A percentile compares a stretch with the other conserved stretches of the same genome.
These are phyloP conservation scores for Medicago ruthenica DNA, from an alignment of 306 rosid species.

Conservation along the genomic window DNA sequence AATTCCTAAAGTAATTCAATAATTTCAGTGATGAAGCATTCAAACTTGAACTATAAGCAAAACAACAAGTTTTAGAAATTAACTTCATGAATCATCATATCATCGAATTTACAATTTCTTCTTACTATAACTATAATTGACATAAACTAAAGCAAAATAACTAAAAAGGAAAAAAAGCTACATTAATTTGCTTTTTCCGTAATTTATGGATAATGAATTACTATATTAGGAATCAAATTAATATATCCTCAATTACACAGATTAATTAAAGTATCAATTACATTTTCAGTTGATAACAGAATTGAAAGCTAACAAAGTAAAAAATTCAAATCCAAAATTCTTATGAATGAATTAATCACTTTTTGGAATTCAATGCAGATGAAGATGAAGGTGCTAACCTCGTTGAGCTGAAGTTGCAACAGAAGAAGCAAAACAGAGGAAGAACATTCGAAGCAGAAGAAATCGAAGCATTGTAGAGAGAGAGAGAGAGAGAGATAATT, in stretches of 20 bases:
- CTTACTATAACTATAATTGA: neutral
- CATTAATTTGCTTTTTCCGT: neutral
- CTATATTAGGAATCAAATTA: constrained; percentile 9
- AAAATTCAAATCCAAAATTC: constrained; percentile 40
- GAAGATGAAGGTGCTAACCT: constrained; percentile 52
- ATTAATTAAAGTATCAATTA: constrained; percentile 34
- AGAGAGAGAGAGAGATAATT: neutral
- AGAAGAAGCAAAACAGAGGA: constrained; percentile 49
- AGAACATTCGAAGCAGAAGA: constrained; percentile 56
- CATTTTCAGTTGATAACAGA: neutral
- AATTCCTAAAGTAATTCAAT: too few species aligned
- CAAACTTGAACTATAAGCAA: constrained; percentile 14
- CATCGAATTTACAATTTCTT: neutral
- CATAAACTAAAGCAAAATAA: constrained; percentile 5
- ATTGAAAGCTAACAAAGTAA: constrained; percentile 34
- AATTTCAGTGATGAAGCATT: neutral
- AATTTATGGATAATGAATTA: neutral
- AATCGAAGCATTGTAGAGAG: constrained; percentile 54
- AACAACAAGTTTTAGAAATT: constrained; percentile 26
- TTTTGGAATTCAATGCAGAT: constrained; percentile 3
- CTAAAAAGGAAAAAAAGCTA: neutral
- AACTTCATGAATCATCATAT: neutral
- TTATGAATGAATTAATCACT: constrained; percentile 3
- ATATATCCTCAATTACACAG: neutral
- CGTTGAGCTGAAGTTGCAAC: constrained; percentile 51